phyloP scores from a whole-genome alignment of 2,329 filamentous ascomycete species.

The Lasiodiplodia citricola region DNA sequence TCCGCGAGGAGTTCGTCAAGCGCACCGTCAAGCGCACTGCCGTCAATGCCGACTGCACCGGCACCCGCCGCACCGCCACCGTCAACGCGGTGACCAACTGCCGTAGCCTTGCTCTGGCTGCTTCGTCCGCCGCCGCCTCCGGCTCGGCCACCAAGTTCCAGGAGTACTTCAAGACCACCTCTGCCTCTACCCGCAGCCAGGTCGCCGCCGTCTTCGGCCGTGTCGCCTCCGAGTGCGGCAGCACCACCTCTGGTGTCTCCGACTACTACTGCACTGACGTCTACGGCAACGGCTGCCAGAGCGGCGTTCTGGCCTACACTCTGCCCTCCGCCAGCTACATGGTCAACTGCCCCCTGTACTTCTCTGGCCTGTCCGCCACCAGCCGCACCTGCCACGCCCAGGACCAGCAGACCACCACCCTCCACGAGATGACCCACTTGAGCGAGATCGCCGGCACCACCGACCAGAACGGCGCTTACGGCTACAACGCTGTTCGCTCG shows the following conservation, averaged over 20 bases:
- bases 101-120: slow-evolving; percentile 57
- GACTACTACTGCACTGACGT: slow-evolving; percentile 65
- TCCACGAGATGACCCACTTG: slow-evolving; percentile 72
- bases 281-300: slow-evolving; percentile 55
- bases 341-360: slow-evolving; percentile 67
- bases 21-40: slow-evolving; percentile 28
- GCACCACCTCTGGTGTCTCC: slow-evolving; percentile 55
- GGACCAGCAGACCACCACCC: slow-evolving; percentile 67
- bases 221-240: slow-evolving; percentile 62
- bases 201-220: slow-evolving; percentile 60
- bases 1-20: slow-evolving; percentile 49
- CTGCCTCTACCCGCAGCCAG: slow-evolving; percentile 45
- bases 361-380: slow-evolving; percentile 58
- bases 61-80: slow-evolving; percentile 52
- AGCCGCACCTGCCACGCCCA: slow-evolving; percentile 64
- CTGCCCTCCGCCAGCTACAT: slow-evolving; percentile 60
- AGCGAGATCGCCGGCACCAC: slow-evolving; percentile 62
- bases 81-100: slow-evolving; percentile 61
- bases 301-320: slow-evolving; percentile 66
- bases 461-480: slow-evolving; percentile 58
- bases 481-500: slow-evolving; percentile 50
- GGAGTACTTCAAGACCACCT: slow-evolving; percentile 69
- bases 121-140: slow-evolving; percentile 58
- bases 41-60: slow-evolving; percentile 61
- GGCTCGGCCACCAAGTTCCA: slow-evolving; percentile 53